Conservation (phyloP, 2,329 filamentous ascomycete species). For the Ustulina deusta region DNA sequence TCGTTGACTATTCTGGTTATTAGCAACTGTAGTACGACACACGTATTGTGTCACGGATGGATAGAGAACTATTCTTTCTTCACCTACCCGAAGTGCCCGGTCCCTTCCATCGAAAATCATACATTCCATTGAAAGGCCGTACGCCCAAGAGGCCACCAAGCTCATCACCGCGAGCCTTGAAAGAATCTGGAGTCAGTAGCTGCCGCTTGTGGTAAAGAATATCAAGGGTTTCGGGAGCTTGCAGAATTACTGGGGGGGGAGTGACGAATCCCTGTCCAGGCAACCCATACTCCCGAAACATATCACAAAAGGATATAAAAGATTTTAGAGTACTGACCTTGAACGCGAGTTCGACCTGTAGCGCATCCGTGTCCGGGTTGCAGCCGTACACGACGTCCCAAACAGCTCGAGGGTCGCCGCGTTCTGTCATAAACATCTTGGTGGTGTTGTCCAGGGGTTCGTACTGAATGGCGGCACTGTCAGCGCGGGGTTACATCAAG, state of each 20-base stretch:
- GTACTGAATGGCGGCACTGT: slow-evolving; percentile 49
- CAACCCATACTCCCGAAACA: neutral
- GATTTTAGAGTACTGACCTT: slow-evolving; percentile 31
- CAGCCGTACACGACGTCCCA: slow-evolving; percentile 58
- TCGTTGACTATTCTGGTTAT: slow-evolving; percentile 35
- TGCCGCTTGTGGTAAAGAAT: neutral
- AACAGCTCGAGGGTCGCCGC: slow-evolving; percentile 56
- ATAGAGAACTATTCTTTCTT: neutral
- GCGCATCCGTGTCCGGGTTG: slow-evolving; percentile 55
- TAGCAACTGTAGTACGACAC: slow-evolving; percentile 7
- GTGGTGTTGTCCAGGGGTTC: slow-evolving; percentile 59
- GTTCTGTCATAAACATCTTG: slow-evolving; percentile 62
- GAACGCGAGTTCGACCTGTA: slow-evolving; percentile 56
- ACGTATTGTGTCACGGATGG: neutral
- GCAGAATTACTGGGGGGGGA: neutral
- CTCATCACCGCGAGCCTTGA: slow-evolving; percentile 45
- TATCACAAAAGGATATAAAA: neutral
- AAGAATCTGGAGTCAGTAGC: neutral
- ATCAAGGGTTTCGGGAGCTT: neutral
- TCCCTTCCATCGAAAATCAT: slow-evolving; percentile 59
- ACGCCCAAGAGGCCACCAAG: slow-evolving; percentile 57
- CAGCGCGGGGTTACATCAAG: slow-evolving; percentile 28
- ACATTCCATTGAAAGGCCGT: slow-evolving; percentile 53
- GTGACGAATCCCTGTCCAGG: neutral
- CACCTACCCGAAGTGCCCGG: slow-evolving; percentile 54